Evolutionary conservation across 306 rosid species (phyloP), one percentile per base, ranked within the genome.

Genomic region (Inga laurina): DNA sequence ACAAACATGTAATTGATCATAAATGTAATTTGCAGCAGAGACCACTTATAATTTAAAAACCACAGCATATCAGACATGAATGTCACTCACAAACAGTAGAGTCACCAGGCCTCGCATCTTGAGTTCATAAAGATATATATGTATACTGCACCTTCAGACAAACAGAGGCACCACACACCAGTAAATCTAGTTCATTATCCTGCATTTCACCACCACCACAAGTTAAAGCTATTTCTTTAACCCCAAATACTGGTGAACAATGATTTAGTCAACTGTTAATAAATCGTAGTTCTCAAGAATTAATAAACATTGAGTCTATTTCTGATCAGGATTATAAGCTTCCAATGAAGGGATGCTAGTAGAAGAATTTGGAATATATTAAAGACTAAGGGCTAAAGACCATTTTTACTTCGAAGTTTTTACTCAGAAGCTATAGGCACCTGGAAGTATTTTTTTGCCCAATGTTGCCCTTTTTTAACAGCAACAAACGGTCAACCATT

Each of bases 171-270:
- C 3, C 27, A 37, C 30, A 12, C 75, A 16, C 46, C 81, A 54
- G 71, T 54, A 27, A 43, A 59, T 59, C 14, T 72, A 24, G 34
- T 22, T 22, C 66, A 57, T 18, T 45, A 44, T 90, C 88, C 90
- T 90, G 89, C 89, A 83, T 78, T 83, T 32, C 34, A 43, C 12
- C 56, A 44, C 49, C 35, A 11, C 74, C 74, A 41, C 41, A 39
- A 69, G 10, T 18, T 43, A 21, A 56, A 21, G 9, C 41, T 45
- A 32, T 7, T 3, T 10, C 74, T 72, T 35, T 11, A 44, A 30
- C 4, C 5, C 39, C 30, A 51, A 70, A 70, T 13, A 43, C 6
- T 8, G 14, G 1, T 19, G 3, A 45, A 32, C 72, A 43, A 37
- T 35, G 35, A 62, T 52, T 54, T 62, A 34, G 44, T 24, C 49